phyloP scores from a whole-genome alignment of 371 early-diverging fungal species.

The Apophysomyces variabilis region DNA sequence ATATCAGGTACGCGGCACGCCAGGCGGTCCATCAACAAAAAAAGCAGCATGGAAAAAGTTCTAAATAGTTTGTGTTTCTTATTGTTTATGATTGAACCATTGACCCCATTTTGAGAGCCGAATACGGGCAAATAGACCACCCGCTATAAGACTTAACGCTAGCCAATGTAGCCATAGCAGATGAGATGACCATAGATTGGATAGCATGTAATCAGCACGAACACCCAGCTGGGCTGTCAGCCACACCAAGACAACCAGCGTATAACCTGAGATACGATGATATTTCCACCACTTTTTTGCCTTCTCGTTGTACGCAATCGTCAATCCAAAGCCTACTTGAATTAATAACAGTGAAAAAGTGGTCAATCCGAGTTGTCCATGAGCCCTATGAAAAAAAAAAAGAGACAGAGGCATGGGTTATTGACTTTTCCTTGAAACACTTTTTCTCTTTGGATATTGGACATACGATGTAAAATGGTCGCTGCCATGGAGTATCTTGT shows the following conservation, averaged over 20 bases:
- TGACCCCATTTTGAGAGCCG: slow-evolving; percentile 39
- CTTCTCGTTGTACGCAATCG: slow-evolving; percentile 24
- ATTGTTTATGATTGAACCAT: not conserved
- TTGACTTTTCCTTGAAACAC: not conserved
- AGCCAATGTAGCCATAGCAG: slow-evolving; percentile 46
- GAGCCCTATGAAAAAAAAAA: slow-evolving; percentile 18
- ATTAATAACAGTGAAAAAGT: slow-evolving; percentile 23
- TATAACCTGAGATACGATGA: slow-evolving; percentile 44
- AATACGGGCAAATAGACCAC: slow-evolving; percentile 31
- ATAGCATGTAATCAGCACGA: slow-evolving; percentile 44
- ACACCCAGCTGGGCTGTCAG: slow-evolving; percentile 46
- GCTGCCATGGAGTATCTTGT: slow-evolving; percentile 28
- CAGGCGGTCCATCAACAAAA: no score
- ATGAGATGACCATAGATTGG: slow-evolving; percentile 30
- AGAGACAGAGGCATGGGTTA: not conserved
- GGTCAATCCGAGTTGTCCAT: slow-evolving; percentile 33
- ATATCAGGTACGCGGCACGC: no score
- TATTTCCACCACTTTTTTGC: slow-evolving; percentile 40
- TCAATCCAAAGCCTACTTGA: slow-evolving; percentile 30
- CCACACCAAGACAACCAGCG: slow-evolving; percentile 28
- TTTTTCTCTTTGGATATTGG: not conserved
- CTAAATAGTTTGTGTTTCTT: no score
- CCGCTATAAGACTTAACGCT: slow-evolving; percentile 27
- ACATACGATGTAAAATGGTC: slow-evolving; percentile 39
- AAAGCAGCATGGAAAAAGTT: no score